Conservation (phyloP, 2,329 filamentous ascomycete genomes). For the Trichothecium roseum region DNA sequence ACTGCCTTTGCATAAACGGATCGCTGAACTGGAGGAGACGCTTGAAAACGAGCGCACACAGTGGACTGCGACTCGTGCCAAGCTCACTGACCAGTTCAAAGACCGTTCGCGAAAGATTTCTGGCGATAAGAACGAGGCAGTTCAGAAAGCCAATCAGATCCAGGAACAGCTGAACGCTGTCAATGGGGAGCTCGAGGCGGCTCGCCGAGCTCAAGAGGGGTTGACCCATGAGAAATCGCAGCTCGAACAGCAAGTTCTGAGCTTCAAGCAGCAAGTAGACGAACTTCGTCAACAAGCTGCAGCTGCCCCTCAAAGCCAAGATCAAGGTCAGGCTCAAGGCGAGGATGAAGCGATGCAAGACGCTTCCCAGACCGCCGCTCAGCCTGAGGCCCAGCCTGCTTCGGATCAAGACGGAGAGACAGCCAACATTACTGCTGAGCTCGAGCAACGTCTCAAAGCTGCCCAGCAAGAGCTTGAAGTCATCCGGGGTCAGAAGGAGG, state of each 20-base stretch:
- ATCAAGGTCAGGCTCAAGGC: conserved; percentile 14
- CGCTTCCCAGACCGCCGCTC: conserved; percentile 20
- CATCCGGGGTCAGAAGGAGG: conserved; percentile 56
- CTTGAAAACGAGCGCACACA: conserved; percentile 44
- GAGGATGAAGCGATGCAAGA: too few relatives aligned
- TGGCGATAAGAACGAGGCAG: conserved; percentile 41
- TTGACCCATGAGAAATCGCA: conserved; percentile 20
- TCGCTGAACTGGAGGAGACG: conserved; percentile 38
- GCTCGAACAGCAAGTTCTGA: conserved; percentile 28
- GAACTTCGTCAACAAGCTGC: conserved; percentile 23
- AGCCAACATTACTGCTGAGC: conserved; percentile 33
- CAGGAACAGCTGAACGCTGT: conserved; percentile 38
- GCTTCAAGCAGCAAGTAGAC: conserved; percentile 30
- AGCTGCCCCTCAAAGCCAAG: conserved; percentile 3
- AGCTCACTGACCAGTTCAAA: conserved; percentile 53
- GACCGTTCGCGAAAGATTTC: conserved; percentile 44
- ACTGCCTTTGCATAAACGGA: conserved; percentile 39
- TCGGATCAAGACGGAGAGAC: conserved; percentile 24
- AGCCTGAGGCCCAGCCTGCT: conserved; percentile 6
- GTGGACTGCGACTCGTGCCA: conserved; percentile 42
- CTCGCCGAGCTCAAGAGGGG: conserved; percentile 25
- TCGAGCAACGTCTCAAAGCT: conserved; percentile 38
- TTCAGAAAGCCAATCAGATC: conserved; percentile 40
- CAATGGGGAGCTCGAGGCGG: conserved; percentile 44
- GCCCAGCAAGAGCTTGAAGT: conserved; percentile 53